Conservation (phyloP, 129 eudicot genomes). For the Arctium minus region DNA sequence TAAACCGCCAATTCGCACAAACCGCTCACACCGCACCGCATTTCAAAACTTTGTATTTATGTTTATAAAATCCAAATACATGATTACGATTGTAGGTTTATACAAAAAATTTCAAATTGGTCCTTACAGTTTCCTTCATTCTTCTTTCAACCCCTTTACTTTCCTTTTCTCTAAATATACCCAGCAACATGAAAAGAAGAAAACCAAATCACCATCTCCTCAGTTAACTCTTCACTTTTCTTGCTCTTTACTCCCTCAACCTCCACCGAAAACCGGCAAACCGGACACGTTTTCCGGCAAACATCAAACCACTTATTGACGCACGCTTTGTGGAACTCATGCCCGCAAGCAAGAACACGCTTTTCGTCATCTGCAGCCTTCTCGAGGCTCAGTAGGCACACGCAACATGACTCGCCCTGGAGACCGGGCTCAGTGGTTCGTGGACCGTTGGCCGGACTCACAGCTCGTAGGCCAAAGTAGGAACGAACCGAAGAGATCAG, state of each 20-base stretch:
- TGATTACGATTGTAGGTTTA: not conserved
- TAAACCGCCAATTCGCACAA: too few species aligned
- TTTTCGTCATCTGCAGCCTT: constrained; percentile 30
- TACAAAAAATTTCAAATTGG: not conserved
- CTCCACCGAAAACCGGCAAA: constrained; percentile 55
- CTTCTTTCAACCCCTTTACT: not conserved
- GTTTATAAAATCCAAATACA: not conserved
- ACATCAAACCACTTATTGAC: constrained; percentile 47
- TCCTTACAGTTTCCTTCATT: not conserved
- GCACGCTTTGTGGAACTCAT: constrained; percentile 63
- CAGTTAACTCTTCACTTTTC: constrained; percentile 40
- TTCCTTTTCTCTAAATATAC: constrained; percentile 18
- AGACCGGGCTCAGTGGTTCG: not conserved
- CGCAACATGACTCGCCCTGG: constrained; percentile 47
- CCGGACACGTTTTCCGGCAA: constrained; percentile 56
- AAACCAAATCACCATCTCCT: constrained; percentile 74
- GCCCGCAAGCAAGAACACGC: constrained; percentile 52
- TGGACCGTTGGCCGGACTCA: not conserved
- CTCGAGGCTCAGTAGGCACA: constrained; percentile 52
- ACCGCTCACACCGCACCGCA: not conserved
- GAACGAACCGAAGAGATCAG: constrained; percentile 8
- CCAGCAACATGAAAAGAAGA: constrained; percentile 78
- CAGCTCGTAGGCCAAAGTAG: not conserved
- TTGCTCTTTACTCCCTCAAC: constrained; percentile 31
- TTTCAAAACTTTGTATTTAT: not conserved